Conservation (phyloP, 1,139 yeast species). For the Suhomyces bolitotheri region DNA sequence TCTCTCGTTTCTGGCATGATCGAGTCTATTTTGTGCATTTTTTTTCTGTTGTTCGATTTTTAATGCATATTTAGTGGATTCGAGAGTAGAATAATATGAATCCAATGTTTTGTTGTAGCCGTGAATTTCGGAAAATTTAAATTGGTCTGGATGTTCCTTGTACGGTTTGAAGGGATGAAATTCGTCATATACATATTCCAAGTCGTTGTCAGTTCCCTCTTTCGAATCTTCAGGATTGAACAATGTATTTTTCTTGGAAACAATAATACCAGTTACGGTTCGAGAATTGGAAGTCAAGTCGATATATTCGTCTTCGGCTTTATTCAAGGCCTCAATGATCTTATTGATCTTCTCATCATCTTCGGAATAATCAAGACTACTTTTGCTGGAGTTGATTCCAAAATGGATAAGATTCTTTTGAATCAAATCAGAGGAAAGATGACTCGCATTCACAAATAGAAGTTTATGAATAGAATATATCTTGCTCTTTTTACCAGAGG, state of each 20-base stretch:
- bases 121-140: conserved; percentile 37
- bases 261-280: conserved; percentile 59
- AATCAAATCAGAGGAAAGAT: conserved; percentile 76
- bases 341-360: conserved; percentile 20
- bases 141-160: conserved; percentile 34
- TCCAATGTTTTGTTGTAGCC: conserved; percentile 86
- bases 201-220: conserved; percentile 19
- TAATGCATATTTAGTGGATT: conserved; percentile 73
- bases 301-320: conserved; percentile 46
- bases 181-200: conserved; percentile 67
- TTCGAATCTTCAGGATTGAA: conserved; percentile 39
- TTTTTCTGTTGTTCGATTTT: conserved; percentile 75
- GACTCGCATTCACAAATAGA: conserved; percentile 67
- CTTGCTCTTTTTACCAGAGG: conserved; percentile 39
- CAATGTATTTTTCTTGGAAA: conserved; percentile 59
- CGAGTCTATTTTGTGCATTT: conserved; percentile 70
- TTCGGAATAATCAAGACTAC: conserved; percentile 38
- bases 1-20: conserved; percentile 74
- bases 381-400: conserved; percentile 47
- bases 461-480: conserved; percentile 69
- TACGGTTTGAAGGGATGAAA: conserved; percentile 82
- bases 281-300: conserved; percentile 22
- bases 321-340: conserved; percentile 48
- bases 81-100: conserved; percentile 78
- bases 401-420: conserved; percentile 52